Evolutionary conservation across 2,329 filamentous ascomycete species (phyloP), one percentile per base, ranked within the genome.

Genomic region (Xylaria sp.): DNA sequence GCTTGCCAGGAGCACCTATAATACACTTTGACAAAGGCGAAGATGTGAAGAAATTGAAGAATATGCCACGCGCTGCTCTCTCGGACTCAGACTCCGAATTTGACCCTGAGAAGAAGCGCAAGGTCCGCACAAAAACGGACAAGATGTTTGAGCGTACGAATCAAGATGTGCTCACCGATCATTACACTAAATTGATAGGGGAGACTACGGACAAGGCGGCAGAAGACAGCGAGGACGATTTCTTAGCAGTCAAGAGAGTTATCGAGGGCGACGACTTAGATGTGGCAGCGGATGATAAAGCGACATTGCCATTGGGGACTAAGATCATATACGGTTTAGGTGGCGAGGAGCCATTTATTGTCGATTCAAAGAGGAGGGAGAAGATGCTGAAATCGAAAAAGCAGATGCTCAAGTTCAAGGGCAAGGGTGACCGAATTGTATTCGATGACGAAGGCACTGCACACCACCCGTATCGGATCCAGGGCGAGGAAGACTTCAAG

Each of bases 101-200:
- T 51, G 86, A 86, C 56, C 82, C 86, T n/a, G 81, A 83, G 25
- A 83, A 82, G 59, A 80, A 81, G 67, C 78, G 81, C 63, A 87
- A 85, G 78, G 91, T 97, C 17, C 87, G 93, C 64, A 99, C 96
- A 31, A 98, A 97, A 76, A 96, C 96, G 75, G 93, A 99, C 76
- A 90, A 92, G 69, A 98, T 99, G 95, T 97, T 98, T 77, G 94
- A 97, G 80, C 85, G 95, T 63, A 91, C 90, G 70, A 99, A 99
- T 77, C 94, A 98, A 77, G 93, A 97, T 73, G 91, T 99, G 31
- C 79, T 99, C 66, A 93, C 94, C n/a, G 88, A 90, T 58, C 95
- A 99, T 78, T 98, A 97, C 80, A 87, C 87, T 62, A 97, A 94
- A 72, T 84, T 99, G 65, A 88, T 98, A 62, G 83, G 83, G 52